A percentile compares a stretch with the other conserved stretches of the same genome.
Conservation (phyloP, 169 alveolate species). For the Cryptosporidium parvum region DNA sequence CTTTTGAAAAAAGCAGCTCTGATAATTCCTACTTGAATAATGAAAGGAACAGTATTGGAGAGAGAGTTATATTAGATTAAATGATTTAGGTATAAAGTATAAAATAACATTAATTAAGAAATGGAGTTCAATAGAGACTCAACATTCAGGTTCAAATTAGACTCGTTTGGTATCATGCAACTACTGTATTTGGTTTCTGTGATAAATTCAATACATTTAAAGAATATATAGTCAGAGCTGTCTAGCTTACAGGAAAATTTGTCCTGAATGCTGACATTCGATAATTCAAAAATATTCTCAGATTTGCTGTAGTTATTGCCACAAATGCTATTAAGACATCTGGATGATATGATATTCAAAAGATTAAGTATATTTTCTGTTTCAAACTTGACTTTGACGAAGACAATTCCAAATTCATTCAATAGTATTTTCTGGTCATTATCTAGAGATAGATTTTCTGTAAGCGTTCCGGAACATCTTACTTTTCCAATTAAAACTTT, state of each 20-base stretch:
- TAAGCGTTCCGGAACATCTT: background rate
- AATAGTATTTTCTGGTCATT: conserved; percentile 18
- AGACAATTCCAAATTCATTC: conserved; percentile 8
- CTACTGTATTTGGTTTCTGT: background rate
- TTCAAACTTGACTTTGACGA: conserved; percentile 31
- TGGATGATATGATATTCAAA: background rate
- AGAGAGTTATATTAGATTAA: conserved; percentile 71
- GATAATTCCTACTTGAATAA: conserved; percentile 53
- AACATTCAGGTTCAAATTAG: conserved; percentile 25
- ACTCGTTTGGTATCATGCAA: background rate
- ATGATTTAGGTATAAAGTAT: background rate
- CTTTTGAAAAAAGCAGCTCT: conserved; percentile 75
- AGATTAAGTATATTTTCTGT: background rate
- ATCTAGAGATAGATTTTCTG: conserved; percentile 22
- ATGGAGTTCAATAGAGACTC: conserved; percentile 18
- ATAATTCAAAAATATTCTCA: conserved; percentile 1
- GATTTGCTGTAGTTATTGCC: background rate
- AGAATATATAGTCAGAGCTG: conserved; percentile 26
- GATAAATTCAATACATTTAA: conserved; percentile 41
- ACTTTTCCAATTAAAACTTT: conserved; percentile 21
- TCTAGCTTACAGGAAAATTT: conserved; percentile 2
- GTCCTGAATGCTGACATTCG: conserved; percentile 10
- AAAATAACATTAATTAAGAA: background rate
- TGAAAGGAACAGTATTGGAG: conserved; percentile 72
- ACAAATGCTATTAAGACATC: background rate